Percentiles rank a stretch among this genome's conserved stretches.
Evolutionary conservation across 2,329 filamentous ascomycete genomes (phyloP).

Genomic region (Ophiosphaerella narmari): DNA sequence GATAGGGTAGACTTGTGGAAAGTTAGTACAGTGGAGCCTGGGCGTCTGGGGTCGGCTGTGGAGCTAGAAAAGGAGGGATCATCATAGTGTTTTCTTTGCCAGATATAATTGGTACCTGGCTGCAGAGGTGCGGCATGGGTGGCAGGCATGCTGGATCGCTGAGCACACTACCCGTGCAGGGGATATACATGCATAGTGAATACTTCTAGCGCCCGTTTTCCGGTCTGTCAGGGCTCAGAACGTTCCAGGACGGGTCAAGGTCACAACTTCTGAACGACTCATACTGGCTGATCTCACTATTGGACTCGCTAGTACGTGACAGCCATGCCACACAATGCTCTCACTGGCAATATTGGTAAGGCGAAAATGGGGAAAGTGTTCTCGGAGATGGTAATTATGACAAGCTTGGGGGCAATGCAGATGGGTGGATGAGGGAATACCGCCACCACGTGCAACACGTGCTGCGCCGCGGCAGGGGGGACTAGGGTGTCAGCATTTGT

Average conservation of each 20-base stretch:
- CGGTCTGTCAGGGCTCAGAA: neutral
- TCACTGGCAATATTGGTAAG: neutral
- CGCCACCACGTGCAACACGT: constrained; percentile 27
- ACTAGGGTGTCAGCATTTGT: constrained; percentile 9
- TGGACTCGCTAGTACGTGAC: neutral
- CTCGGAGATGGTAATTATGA: constrained; percentile 10
- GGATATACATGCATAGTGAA: neutral
- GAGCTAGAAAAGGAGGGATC: constrained; percentile 19
- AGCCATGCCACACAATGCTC: constrained; percentile 1
- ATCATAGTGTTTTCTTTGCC: constrained; percentile 17
- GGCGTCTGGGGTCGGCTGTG: constrained; percentile 10
- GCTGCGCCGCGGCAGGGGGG: constrained; percentile 2
- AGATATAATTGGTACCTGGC: constrained; percentile 20
- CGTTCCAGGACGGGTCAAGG: constrained; percentile 5
- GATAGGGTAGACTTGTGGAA: neutral
- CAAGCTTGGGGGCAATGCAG: constrained; percentile 10
- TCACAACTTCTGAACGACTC: constrained; percentile 8
- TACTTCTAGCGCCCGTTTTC: constrained; percentile 10
- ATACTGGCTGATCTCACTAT: neutral
- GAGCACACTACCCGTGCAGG: constrained; percentile 9
- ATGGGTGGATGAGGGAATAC: constrained; percentile 7
- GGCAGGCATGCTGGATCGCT: constrained; percentile 17
- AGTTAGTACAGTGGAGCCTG: constrained; percentile 6
- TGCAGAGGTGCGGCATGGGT: constrained; percentile 17
- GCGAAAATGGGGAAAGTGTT: constrained; percentile 1